Conservation (phyloP, 441 rosid genomes). For the Gossypium aridum region DNA sequence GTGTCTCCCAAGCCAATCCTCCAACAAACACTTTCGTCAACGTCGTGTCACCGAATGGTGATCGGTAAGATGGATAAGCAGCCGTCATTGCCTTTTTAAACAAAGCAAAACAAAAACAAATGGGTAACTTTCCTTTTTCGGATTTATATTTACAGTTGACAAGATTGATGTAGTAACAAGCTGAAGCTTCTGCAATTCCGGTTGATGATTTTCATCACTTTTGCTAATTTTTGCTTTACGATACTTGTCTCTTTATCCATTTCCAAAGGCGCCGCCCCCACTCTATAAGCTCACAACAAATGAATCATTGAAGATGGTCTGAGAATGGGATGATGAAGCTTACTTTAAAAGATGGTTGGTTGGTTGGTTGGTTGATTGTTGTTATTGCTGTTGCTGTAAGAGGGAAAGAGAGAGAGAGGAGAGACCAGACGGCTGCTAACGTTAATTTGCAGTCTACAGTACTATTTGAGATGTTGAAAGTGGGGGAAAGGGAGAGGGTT, state of each 20-base stretch:
- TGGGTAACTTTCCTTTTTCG: neutral
- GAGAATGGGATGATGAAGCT: conserved; percentile 19
- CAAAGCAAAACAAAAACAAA: conserved; percentile 4
- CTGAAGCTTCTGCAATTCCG: conserved; percentile 14
- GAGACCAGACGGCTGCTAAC: conserved; percentile 49
- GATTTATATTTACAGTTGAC: conserved; percentile 1
- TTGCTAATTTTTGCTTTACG: neutral
- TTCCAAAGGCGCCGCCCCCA: neutral
- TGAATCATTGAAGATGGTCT: conserved; percentile 16
- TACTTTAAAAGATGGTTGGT: conserved; percentile 11
- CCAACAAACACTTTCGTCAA: conserved; percentile 86
- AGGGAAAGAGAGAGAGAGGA: conserved; percentile 17
- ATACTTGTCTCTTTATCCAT: conserved; percentile 5
- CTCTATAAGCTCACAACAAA: neutral
- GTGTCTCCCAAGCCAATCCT: conserved; percentile 97
- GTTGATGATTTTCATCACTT: neutral
- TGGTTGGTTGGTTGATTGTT: neutral
- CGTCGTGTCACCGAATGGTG: conserved; percentile 94
- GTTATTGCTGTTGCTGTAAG: neutral
- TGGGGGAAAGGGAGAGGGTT: neutral
- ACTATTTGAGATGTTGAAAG: conserved; percentile 5
- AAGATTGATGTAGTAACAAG: neutral
- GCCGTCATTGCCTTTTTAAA: conserved; percentile 42
- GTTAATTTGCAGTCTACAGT: conserved; percentile 41
- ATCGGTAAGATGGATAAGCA: conserved; percentile 59